Conservation (phyloP, 1,284 basidiomycete species). For the Afroboletus lepidellus region DNA sequence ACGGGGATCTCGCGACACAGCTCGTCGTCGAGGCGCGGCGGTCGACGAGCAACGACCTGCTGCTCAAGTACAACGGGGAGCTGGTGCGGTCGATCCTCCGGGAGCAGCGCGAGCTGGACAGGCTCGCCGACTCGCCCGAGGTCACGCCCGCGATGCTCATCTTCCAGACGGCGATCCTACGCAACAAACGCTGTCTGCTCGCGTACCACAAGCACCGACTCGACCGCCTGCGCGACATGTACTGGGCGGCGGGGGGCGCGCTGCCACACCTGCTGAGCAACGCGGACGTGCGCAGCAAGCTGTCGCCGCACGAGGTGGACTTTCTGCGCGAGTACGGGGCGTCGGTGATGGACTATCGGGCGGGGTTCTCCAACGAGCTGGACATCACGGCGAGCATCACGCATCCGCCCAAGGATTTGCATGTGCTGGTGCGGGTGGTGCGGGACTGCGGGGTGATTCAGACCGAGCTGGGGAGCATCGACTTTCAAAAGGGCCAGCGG, state of each 20-base stretch:
- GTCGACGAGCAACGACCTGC: slow-evolving; percentile 76
- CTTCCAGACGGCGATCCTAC: slow-evolving; percentile 82
- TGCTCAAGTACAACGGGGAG: slow-evolving; percentile 91
- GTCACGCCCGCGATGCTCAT: slow-evolving; percentile 76
- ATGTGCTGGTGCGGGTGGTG: slow-evolving; percentile 76
- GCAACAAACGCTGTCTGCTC: slow-evolving; percentile 92
- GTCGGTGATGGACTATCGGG: slow-evolving; percentile 81
- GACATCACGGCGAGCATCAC: slow-evolving; percentile 80
- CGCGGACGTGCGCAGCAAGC: slow-evolving; percentile 70
- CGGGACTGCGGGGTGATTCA: slow-evolving; percentile 87
- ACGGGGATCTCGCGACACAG: slow-evolving; percentile 83
- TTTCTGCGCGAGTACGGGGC: slow-evolving; percentile 83
- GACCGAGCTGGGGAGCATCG: slow-evolving; percentile 83
- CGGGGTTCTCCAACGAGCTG: slow-evolving; percentile 82
- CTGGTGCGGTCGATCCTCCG: slow-evolving; percentile 85
- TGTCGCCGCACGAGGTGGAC: slow-evolving; percentile 90
- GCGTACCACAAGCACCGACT: slow-evolving; percentile 88
- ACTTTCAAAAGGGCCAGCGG: slow-evolving; percentile 85
- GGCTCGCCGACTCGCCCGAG: slow-evolving; percentile 44
- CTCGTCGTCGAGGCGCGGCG: slow-evolving; percentile 85
- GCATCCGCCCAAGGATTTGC: slow-evolving; percentile 78
- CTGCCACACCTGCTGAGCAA: slow-evolving; percentile 82
- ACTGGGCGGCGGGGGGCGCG: slow-evolving; percentile 93
- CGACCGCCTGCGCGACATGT: slow-evolving; percentile 80
- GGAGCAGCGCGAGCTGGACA: slow-evolving; percentile 88